Evolutionary conservation across 2,329 filamentous ascomycete species (phyloP).

Genomic region (Penicillium sp.): DNA sequence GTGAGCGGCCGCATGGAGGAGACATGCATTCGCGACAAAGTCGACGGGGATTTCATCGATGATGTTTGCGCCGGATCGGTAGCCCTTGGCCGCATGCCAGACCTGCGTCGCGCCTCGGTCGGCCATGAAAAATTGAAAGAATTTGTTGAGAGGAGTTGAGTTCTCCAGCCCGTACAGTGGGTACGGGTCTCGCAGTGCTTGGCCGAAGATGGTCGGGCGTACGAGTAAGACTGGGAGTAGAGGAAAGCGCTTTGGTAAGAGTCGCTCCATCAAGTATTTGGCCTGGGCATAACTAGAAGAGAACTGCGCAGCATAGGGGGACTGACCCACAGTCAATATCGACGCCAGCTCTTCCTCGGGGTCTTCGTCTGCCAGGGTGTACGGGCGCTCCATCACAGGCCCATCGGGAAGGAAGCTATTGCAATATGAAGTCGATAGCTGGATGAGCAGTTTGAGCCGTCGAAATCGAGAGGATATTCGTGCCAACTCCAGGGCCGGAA

Average conservation of each 20-base stretch:
- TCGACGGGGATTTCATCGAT: conserved; percentile 36
- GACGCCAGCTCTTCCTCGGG: conserved; percentile 30
- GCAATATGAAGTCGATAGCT: conserved; percentile 32
- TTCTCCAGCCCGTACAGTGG: conserved; percentile 31
- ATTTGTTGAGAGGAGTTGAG: conserved; percentile 33
- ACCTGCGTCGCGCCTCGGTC: conserved; percentile 27
- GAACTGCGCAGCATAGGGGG: conserved; percentile 22
- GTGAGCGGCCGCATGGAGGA: conserved; percentile 30
- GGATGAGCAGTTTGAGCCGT: conserved; percentile 29
- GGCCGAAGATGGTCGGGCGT: conserved; percentile 33
- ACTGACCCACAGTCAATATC: conserved; percentile 18
- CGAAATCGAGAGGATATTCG: conserved; percentile 27
- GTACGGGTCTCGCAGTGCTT: conserved; percentile 30
- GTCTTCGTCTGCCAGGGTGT: conserved; percentile 23
- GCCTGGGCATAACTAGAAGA: conserved; percentile 33
- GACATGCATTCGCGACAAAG: conserved; percentile 33
- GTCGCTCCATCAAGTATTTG: conserved; percentile 33
- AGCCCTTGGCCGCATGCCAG: conserved; percentile 32
- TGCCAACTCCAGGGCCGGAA: conserved; percentile 31
- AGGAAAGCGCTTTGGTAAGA: conserved; percentile 28
- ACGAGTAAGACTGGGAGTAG: conserved; percentile 29
- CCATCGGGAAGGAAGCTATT: conserved; percentile 35
- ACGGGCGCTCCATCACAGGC: conserved; percentile 27
- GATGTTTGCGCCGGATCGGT: conserved; percentile 29
- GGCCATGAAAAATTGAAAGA: conserved; percentile 26